A percentile compares a stretch with the other conserved stretches of the same genome.
Conservation (phyloP, 306 rosid species). For the Trifolium fragiferum region DNA sequence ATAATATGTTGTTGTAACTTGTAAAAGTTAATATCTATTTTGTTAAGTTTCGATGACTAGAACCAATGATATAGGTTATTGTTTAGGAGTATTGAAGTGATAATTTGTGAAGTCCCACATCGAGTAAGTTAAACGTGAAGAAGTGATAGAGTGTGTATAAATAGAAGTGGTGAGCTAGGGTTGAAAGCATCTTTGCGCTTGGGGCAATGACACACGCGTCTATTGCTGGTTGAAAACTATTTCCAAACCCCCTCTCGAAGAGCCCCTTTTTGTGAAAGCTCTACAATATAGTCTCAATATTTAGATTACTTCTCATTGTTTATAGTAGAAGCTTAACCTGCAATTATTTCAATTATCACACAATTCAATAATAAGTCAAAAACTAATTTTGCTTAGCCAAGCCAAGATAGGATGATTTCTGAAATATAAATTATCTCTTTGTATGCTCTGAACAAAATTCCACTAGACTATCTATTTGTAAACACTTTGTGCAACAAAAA, state of each 20-base stretch:
- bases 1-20: background rate
- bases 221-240: constrained; percentile 56
- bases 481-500: too few relatives aligned
- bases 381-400: too few relatives aligned
- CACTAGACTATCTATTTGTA: too few relatives aligned
- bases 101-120: background rate
- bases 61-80: too few relatives aligned
- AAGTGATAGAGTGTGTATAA: background rate
- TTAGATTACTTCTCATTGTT: too few relatives aligned
- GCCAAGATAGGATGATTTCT: too few relatives aligned
- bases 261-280: constrained; percentile 20
- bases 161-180: fast-evolving
- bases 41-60: background rate
- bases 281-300: background rate
- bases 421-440: too few relatives aligned
- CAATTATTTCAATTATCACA: too few relatives aligned
- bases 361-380: too few relatives aligned
- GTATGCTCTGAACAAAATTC: too few relatives aligned
- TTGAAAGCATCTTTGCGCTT: background rate
- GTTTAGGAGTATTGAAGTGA: background rate
- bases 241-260: constrained; percentile 55
- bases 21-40: too few relatives aligned
- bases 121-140: background rate
- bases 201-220: constrained; percentile 55
- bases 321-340: too few relatives aligned